A percentile compares a stretch with the other conserved stretches of the same genome.
Evolutionary conservation across 495 filamentous ascomycete species (phyloP).

Genomic region (Penicillium lagena): DNA sequence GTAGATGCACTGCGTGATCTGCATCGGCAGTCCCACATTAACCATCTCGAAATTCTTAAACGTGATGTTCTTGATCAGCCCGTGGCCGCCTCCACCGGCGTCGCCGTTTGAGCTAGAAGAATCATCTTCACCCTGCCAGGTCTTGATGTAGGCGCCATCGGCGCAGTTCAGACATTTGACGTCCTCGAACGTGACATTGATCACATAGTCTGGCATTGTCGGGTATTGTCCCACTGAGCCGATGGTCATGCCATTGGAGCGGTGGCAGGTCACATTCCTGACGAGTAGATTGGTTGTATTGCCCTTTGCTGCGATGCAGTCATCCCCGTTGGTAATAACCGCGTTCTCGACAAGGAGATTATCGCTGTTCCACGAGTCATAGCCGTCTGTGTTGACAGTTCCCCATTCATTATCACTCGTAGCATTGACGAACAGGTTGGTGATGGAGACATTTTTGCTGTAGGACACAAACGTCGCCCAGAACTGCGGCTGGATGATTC

Average conservation of each 20-base stretch:
- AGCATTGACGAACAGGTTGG: conserved; percentile 39
- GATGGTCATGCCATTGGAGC: conserved; percentile 26
- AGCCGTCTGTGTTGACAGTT: conserved; percentile 33
- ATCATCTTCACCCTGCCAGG: conserved; percentile 33
- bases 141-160: conserved; percentile 52
- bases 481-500: conserved; percentile 38
- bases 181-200: conserved; percentile 18
- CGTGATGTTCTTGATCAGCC: conserved; percentile 43
- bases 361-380: conserved; percentile 25
- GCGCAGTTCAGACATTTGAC: conserved; percentile 25
- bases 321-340: conserved; percentile 31
- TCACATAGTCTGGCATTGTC: conserved; percentile 14
- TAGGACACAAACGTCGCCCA: conserved; percentile 34
- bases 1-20: conserved; percentile 54
- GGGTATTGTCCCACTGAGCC: conserved; percentile 41
- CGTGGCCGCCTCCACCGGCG: conserved; percentile 18
- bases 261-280: conserved; percentile 24
- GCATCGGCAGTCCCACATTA: conserved; percentile 50
- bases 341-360: conserved; percentile 24
- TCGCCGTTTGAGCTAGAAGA: conserved; percentile 23
- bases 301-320: conserved; percentile 31
- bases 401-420: conserved; percentile 19
- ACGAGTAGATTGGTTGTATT: conserved; percentile 34
- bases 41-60: conserved; percentile 40
- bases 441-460: conserved; percentile 24